phyloP scores from a whole-genome alignment of 2,329 filamentous ascomycete genomes.

The Fusarium vanettenii region DNA sequence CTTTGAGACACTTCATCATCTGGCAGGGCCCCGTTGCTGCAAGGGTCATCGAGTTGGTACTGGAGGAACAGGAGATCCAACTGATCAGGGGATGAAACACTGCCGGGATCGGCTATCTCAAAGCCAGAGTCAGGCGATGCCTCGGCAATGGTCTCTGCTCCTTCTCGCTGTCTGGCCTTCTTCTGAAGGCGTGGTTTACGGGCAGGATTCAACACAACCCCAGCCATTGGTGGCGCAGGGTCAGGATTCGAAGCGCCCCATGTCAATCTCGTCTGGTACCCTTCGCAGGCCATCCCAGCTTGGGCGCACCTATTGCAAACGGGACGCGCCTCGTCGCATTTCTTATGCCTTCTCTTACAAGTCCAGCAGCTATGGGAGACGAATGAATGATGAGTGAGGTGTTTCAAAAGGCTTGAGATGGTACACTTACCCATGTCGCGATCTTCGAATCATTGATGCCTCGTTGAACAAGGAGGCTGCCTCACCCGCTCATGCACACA shows the following conservation, averaged over 20 bases:
- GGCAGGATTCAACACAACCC: constrained; percentile 18
- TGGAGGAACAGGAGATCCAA: background rate
- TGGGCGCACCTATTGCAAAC: constrained; percentile 20
- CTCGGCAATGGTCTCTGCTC: background rate
- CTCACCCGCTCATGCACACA: background rate
- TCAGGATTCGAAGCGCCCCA: constrained; percentile 12
- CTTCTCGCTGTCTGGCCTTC: background rate
- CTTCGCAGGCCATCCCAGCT: constrained; percentile 21
- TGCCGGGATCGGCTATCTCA: background rate
- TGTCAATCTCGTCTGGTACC: constrained; percentile 22
- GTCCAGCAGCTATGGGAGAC: constrained; percentile 21
- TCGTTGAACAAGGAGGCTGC: background rate
- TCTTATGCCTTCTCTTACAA: constrained; percentile 26
- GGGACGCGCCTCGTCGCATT: constrained; percentile 23
- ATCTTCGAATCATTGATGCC: background rate
- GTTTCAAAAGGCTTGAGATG: background rate
- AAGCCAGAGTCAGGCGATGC: background rate
- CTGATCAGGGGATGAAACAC: background rate
- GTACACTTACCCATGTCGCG: background rate
- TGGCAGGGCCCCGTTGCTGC: background rate
- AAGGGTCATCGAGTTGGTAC: background rate
- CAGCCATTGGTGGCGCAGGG: background rate
- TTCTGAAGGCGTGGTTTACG: background rate
- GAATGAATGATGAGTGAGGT: background rate
- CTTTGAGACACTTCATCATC: background rate